Evolutionary conservation across 192 early-diverging fungal species (phyloP).

Genomic region (Backusella liffmaniae): DNA sequence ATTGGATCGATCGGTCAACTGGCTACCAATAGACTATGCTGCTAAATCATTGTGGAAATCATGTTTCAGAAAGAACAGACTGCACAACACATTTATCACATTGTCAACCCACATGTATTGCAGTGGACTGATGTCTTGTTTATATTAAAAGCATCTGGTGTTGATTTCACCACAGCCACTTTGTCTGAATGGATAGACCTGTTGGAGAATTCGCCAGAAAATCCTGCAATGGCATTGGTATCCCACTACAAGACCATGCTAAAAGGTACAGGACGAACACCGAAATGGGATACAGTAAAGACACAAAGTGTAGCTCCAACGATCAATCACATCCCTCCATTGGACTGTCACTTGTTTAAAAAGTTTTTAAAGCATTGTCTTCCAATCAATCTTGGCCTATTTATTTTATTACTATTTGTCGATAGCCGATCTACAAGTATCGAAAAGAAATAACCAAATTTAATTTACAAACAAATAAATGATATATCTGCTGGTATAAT

Average conservation of each 20-base stretch:
- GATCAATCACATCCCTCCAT: not conserved
- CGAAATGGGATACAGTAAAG: slow-evolving; percentile 18
- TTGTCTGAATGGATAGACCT: slow-evolving; percentile 15
- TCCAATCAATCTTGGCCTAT: too few species aligned
- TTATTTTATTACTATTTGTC: too few species aligned
- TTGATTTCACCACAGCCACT: slow-evolving; percentile 15
- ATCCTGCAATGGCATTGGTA: slow-evolving; percentile 28
- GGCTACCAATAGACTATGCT: slow-evolving; percentile 31
- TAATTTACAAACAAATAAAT: too few species aligned
- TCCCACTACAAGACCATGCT: slow-evolving; percentile 11
- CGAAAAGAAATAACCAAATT: too few species aligned
- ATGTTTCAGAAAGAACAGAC: not conserved
- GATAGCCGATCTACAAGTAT: too few species aligned
- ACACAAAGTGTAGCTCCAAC: not conserved
- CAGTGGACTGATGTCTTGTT: slow-evolving; percentile 19
- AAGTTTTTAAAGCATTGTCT: slow-evolving; percentile 13
- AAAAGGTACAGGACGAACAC: not conserved
- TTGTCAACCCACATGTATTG: slow-evolving; percentile 27
- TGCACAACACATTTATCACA: slow-evolving; percentile 12
- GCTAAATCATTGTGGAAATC: slow-evolving; percentile 20
- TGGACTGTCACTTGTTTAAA: not conserved
- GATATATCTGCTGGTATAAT: too few species aligned
- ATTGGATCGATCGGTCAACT: slow-evolving; percentile 17
- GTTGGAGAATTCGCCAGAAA: slow-evolving; percentile 13
- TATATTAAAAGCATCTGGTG: slow-evolving; percentile 8